phyloP scores from a whole-genome alignment of 2,329 filamentous ascomycete genomes.

The Davidsoniella australis region DNA sequence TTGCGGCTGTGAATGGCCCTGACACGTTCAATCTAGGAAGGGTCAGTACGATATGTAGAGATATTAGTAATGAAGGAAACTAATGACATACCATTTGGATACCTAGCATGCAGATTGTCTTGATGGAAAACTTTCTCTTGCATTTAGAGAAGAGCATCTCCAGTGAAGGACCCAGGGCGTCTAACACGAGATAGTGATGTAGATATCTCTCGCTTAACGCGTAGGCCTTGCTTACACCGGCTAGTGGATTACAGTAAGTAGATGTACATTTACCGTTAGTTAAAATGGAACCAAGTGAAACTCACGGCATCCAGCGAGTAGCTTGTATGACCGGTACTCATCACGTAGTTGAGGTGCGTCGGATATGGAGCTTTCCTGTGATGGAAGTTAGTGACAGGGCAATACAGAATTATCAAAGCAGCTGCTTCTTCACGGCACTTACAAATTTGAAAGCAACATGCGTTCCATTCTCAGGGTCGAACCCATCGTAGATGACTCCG shows the following conservation, averaged over 20 bases:
- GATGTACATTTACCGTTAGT: background rate
- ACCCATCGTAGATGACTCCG: conserved; percentile 10
- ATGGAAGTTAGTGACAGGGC: background rate
- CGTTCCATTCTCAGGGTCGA: background rate
- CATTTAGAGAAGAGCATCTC: conserved; percentile 11
- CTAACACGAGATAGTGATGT: conserved; percentile 10
- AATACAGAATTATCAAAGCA: background rate
- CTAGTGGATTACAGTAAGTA: background rate
- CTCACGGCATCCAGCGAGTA: conserved; percentile 8
- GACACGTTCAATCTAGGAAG: conserved; percentile 7
- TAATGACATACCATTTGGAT: conserved; percentile 9
- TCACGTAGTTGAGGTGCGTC: conserved; percentile 11
- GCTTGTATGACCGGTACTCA: conserved; percentile 10
- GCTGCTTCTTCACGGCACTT: background rate
- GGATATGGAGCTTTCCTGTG: conserved; percentile 4
- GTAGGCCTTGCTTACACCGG: conserved; percentile 5
- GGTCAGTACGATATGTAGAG: background rate
- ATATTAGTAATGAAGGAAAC: background rate
- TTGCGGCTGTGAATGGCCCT: conserved; percentile 24
- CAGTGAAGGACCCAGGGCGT: conserved; percentile 9
- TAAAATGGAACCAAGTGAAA: background rate
- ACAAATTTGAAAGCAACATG: conserved; percentile 11
- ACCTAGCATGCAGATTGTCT: conserved; percentile 9
- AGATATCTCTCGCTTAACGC: conserved; percentile 8
- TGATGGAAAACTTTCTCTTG: conserved; percentile 8